These are phyloP conservation scores for Penicillium concentricum DNA, from an alignment of 2,329 filamentous ascomycete genomes.

Conservation along the genomic window DNA sequence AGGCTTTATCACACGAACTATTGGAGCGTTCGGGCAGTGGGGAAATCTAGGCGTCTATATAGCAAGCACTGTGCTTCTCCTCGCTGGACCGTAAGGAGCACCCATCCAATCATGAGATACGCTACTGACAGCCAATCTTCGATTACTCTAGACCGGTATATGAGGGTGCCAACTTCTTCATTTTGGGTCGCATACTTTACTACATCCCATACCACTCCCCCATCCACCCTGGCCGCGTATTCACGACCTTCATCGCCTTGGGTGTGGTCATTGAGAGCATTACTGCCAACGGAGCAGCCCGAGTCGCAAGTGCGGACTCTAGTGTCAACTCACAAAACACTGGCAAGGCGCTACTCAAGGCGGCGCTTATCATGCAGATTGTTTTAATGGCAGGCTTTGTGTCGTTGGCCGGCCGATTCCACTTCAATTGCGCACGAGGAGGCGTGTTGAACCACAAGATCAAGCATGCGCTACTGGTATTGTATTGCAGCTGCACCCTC, in stretches of 20 bases:
- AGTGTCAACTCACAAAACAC: constrained; percentile 38
- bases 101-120: not conserved
- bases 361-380: constrained; percentile 52
- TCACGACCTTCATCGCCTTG: constrained; percentile 58
- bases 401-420: constrained; percentile 47
- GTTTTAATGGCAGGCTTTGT: constrained; percentile 52
- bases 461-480: constrained; percentile 40
- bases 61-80: constrained; percentile 39
- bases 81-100: constrained; percentile 39
- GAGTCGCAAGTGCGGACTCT: constrained; percentile 43
- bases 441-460: constrained; percentile 47
- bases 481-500: constrained; percentile 51
- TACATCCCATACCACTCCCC: constrained; percentile 49
- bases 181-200: constrained; percentile 53
- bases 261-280: constrained; percentile 51
- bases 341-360: constrained; percentile 50
- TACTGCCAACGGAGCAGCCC: constrained; percentile 52
- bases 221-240: constrained; percentile 57
- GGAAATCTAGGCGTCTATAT: constrained; percentile 40
- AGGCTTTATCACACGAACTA: constrained; percentile 39
- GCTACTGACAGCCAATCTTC: not conserved
- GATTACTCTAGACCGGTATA: constrained; percentile 38
- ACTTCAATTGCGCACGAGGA: constrained; percentile 41
- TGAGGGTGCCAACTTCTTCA: constrained; percentile 51
- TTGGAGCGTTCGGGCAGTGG: constrained; percentile 39